Conservation (phyloP, 345 rosid species). For the Eucalyptus coolabah region DNA sequence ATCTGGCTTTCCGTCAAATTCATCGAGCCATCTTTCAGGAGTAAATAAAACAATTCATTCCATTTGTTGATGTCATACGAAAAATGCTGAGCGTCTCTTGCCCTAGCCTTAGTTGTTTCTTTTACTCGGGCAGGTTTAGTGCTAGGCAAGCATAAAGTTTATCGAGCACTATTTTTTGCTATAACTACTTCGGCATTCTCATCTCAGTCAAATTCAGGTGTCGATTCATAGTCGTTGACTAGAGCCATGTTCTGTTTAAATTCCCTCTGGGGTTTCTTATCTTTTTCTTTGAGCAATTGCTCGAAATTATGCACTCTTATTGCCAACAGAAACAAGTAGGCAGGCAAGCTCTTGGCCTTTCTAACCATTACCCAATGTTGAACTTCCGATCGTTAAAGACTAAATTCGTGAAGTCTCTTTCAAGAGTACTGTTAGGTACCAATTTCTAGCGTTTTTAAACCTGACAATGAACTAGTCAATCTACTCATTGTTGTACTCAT, state of each 20-base stretch:
- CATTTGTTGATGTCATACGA: background rate
- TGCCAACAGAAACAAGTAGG: background rate
- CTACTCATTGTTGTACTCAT: background rate
- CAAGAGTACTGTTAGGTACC: background rate
- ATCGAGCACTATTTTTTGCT: background rate
- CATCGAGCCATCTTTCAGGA: background rate
- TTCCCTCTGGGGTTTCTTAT: background rate
- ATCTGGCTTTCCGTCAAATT: background rate
- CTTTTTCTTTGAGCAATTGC: background rate
- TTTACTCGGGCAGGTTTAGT: background rate
- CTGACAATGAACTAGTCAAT: background rate
- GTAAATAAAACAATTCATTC: background rate
- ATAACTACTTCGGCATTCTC: background rate
- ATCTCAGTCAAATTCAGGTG: background rate
- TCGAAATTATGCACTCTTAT: background rate
- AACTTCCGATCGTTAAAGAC: rapidly evolving
- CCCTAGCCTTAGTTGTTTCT: background rate
- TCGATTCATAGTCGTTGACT: background rate
- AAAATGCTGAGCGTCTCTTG: background rate
- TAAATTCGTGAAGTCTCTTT: background rate
- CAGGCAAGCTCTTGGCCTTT: background rate
- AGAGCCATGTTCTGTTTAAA: background rate
- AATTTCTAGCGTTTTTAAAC: background rate
- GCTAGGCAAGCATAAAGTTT: background rate
- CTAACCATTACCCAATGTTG: background rate